Evolutionary conservation across 768 basidiomycete species (phyloP), one percentile per base, ranked within the genome.

Genomic region (Clavaria fumosa): DNA sequence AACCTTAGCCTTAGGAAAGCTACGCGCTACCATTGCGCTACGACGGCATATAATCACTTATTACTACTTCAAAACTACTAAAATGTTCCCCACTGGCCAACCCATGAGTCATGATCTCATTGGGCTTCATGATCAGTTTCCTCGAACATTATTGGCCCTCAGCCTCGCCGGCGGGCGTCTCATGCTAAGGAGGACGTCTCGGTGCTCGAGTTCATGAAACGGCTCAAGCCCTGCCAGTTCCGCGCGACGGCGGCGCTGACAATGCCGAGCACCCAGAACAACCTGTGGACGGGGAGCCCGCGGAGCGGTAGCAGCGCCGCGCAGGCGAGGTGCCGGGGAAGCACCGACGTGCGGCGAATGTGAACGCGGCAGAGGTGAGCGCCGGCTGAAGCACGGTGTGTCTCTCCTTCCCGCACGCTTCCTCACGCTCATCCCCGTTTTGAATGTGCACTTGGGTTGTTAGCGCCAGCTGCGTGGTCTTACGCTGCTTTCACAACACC

Each of bases 281-380:
- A 76, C 2, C 65, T 93, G 9, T 99, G 95, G 95, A 99, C 95
- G 0, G 95, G 97, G 62, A 96, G 1, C 95, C 95, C 0, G 78
- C 78, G 0, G 88, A 97, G 52, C 70, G 80, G 11, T 86, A 86
- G 52, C 79, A 93, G 49, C 71, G 95, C 1, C 62, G 96, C n/a
- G 76, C 77, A 1, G 93, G 96, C 51, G 93, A 99, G 55, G 78
- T 95, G 2, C 69, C 78, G n/a, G 93, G 95, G 28, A 88, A 84
- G 59, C 81, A 85, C 49, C 69, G 81, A 40, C 71, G 78, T 14
- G 78, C 75, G 3, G 68, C 53, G 18, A 78, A 82, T 40, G 60
- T 61, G 0, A 66, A 63, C 12, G 55, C 50, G 4, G 64, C 63
- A 0, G 47, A 53, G 14, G 62, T 3, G 67, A 65, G 18, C 65